These are phyloP conservation scores for Paecilomyces fulvus DNA, from an alignment of 2,329 filamentous ascomycete species.

Conservation along the genomic window DNA sequence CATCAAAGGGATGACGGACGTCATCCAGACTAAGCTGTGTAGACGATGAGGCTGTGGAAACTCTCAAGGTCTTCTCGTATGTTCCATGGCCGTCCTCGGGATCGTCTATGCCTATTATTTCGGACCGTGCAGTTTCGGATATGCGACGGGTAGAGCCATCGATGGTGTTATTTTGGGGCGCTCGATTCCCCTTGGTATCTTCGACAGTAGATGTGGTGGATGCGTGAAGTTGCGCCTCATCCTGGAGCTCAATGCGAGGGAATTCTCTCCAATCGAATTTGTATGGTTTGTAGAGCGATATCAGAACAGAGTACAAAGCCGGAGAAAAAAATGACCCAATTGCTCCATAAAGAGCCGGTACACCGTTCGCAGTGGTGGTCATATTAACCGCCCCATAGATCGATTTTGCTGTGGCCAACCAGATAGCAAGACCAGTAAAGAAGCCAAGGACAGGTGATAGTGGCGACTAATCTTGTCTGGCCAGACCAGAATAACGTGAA, in stretches of 20 bases:
- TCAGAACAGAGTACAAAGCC: constrained; percentile 37
- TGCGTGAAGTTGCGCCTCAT: constrained; percentile 11
- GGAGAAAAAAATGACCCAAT: constrained; percentile 41
- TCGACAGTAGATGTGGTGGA: background rate
- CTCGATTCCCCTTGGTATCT: background rate
- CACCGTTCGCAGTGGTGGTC: constrained; percentile 29
- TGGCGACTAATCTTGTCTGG: constrained; percentile 40
- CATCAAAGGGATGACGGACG: constrained; percentile 37
- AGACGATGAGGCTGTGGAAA: constrained; percentile 1
- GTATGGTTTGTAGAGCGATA: constrained; percentile 34
- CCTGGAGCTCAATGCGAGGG: constrained; percentile 39
- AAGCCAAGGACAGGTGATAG: constrained; percentile 32
- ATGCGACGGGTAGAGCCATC: constrained; percentile 9
- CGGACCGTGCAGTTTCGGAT: constrained; percentile 3
- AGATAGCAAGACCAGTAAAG: constrained; percentile 35
- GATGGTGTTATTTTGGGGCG: background rate
- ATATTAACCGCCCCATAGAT: constrained; percentile 36
- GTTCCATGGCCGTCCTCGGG: constrained; percentile 3
- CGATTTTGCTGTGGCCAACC: constrained; percentile 34
- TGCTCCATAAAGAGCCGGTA: constrained; percentile 39
- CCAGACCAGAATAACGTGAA: constrained; percentile 39
- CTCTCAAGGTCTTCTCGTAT: background rate
- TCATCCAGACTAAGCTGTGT: constrained; percentile 26
- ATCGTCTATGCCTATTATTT: background rate
- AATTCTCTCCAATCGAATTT: constrained; percentile 40